These are phyloP conservation scores for Pistacia vera DNA, from an alignment of 345 rosid genomes.

Conservation along the genomic window DNA sequence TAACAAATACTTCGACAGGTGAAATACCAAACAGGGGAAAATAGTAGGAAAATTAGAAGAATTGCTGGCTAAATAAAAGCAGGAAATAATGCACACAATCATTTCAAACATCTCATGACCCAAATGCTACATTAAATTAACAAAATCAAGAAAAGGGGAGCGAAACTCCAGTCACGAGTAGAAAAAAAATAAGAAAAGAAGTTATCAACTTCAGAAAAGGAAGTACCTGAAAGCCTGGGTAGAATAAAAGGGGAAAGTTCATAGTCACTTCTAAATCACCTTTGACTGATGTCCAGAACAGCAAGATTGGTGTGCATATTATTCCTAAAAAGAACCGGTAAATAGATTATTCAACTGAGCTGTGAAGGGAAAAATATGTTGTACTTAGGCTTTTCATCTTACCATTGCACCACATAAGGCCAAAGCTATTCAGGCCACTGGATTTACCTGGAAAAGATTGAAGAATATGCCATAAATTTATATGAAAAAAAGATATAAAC, in stretches of 20 bases:
- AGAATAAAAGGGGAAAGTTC: slow-evolving; percentile 53
- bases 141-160: background rate
- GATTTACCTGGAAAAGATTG: slow-evolving; percentile 47
- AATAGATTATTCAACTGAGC: background rate
- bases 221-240: slow-evolving; percentile 63
- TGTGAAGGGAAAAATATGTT: background rate
- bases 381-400: slow-evolving; percentile 11
- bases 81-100: background rate
- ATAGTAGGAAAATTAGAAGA: background rate
- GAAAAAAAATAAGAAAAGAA: background rate
- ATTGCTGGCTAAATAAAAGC: background rate
- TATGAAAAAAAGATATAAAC: background rate
- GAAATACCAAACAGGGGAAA: background rate
- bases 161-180: background rate
- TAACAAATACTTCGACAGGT: background rate
- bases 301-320: slow-evolving; percentile 50
- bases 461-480: slow-evolving; percentile 5
- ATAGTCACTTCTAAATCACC: slow-evolving; percentile 56
- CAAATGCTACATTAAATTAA: background rate
- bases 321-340: slow-evolving; percentile 39
- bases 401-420: slow-evolving; percentile 79
- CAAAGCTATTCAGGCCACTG: slow-evolving; percentile 67
- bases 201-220: slow-evolving; percentile 4
- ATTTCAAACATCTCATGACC: background rate
- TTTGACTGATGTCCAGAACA: slow-evolving; percentile 57